These are phyloP conservation scores for Vigna radiata DNA, from an alignment of 306 rosid species.

Conservation along the genomic window DNA sequence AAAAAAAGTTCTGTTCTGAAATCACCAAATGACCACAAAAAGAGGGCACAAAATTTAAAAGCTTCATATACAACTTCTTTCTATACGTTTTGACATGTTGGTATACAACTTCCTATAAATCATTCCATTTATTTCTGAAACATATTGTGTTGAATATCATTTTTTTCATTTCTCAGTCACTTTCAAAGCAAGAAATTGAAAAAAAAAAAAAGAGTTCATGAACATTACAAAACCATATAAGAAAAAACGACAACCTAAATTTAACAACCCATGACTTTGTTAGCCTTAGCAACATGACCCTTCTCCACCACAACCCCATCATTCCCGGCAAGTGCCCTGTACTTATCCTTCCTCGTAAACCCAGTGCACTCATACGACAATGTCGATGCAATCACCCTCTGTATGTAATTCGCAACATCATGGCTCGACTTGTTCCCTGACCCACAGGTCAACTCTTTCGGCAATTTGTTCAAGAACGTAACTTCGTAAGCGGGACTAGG, in stretches of 20 bases:
- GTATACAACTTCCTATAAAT: background rate
- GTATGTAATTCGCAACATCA: conserved; percentile 90
- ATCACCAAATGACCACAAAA: too few species aligned
- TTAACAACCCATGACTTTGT: conserved; percentile 73
- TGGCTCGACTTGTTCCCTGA: conserved; percentile 66
- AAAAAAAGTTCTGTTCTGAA: too few species aligned
- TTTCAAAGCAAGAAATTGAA: background rate
- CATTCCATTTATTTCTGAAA: background rate
- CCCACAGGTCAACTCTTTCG: conserved; percentile 64
- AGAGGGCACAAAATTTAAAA: background rate
- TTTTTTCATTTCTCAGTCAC: background rate
- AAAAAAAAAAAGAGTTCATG: background rate
- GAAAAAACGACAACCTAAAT: background rate
- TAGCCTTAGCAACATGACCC: conserved; percentile 36
- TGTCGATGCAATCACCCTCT: conserved; percentile 71
- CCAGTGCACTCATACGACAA: conserved; percentile 78
- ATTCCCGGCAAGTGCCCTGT: conserved; percentile 80
- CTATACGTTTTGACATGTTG: background rate
- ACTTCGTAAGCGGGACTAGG: conserved; percentile 86
- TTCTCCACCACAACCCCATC: conserved; percentile 72
- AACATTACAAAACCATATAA: background rate
- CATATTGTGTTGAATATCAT: background rate
- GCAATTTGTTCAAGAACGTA: conserved; percentile 71
- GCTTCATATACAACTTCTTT: background rate
- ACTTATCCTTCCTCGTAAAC: conserved; percentile 82